These are phyloP conservation scores for Przewalskia tangutica DNA, from an alignment of 257 asterid genomes.

Conservation along the genomic window DNA sequence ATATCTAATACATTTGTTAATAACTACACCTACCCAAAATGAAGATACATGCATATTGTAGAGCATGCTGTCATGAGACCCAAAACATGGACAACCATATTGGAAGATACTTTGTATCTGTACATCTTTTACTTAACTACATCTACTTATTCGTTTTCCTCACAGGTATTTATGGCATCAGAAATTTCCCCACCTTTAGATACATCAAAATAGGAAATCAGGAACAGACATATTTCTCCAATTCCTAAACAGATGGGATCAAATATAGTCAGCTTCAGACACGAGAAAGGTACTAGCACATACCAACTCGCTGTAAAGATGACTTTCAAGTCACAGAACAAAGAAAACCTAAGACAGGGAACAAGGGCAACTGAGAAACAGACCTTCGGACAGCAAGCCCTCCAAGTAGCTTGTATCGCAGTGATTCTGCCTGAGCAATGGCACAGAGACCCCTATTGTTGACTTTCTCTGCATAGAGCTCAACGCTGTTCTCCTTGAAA, in stretches of 20 bases:
- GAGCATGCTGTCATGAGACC: neutral
- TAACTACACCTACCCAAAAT: neutral
- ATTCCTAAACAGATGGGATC: constrained; percentile 10
- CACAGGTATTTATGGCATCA: neutral
- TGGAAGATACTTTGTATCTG: neutral
- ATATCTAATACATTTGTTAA: neutral
- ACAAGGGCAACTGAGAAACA: neutral
- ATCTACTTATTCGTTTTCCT: neutral
- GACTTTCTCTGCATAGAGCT: constrained; percentile 69
- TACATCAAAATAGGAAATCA: constrained; percentile 3
- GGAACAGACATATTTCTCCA: constrained; percentile 5
- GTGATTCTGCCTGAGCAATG: constrained; percentile 67
- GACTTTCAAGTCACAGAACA: neutral
- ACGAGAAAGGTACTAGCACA: constrained; percentile 18
- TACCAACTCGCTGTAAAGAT: constrained; percentile 29
- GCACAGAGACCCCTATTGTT: constrained; percentile 67
- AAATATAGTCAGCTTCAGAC: constrained; percentile 31
- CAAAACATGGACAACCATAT: neutral
- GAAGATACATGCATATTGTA: neutral
- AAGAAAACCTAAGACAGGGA: neutral
- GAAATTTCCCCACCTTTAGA: constrained; percentile 15
- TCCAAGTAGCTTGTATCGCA: constrained; percentile 66
- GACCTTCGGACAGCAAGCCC: constrained; percentile 71
- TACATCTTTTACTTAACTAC: neutral
- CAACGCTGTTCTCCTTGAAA: constrained; percentile 58